Percentiles rank a stretch among this genome's conserved stretches.
Conservation (phyloP, 2,329 filamentous ascomycete genomes). For the Truncatella angustata region DNA sequence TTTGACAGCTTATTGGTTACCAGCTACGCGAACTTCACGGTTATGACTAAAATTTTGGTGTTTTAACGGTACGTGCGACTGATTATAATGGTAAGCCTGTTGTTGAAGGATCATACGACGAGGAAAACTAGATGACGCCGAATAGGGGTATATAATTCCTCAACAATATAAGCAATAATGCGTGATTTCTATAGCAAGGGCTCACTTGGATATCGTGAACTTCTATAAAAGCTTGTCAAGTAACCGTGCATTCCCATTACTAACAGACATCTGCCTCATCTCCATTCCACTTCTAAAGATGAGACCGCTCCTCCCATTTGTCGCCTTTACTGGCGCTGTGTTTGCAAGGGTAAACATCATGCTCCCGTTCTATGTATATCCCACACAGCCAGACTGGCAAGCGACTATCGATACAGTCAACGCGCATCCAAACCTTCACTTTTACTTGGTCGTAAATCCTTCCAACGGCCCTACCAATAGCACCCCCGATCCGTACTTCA, state of each 20-base stretch:
- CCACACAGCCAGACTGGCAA: slow-evolving; percentile 8
- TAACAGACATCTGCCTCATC: background rate
- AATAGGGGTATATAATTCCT: too few species aligned
- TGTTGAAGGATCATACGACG: too few species aligned
- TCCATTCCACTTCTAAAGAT: background rate
- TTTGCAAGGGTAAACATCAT: background rate
- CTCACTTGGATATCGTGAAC: background rate
- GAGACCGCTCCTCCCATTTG: background rate
- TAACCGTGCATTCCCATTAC: background rate
- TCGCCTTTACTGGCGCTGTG: background rate
- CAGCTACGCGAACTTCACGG: background rate
- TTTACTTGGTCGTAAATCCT: slow-evolving; percentile 17
- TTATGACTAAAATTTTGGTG: background rate
- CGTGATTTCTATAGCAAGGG: background rate
- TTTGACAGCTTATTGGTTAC: background rate
- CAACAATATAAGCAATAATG: too few species aligned
- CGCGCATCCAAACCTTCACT: slow-evolving; percentile 12
- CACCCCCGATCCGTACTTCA: background rate
- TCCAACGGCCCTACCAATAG: slow-evolving; percentile 15
- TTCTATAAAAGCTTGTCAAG: background rate
- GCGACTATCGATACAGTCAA: slow-evolving; percentile 14
- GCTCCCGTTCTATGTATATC: background rate
- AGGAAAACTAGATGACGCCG: too few species aligned
- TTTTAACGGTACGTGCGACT: too few species aligned
- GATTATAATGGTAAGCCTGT: too few species aligned